Evolutionary conservation across 495 filamentous ascomycete species (phyloP), one percentile per base, ranked within the genome.

Genomic region (Amniculicola lignicola): DNA sequence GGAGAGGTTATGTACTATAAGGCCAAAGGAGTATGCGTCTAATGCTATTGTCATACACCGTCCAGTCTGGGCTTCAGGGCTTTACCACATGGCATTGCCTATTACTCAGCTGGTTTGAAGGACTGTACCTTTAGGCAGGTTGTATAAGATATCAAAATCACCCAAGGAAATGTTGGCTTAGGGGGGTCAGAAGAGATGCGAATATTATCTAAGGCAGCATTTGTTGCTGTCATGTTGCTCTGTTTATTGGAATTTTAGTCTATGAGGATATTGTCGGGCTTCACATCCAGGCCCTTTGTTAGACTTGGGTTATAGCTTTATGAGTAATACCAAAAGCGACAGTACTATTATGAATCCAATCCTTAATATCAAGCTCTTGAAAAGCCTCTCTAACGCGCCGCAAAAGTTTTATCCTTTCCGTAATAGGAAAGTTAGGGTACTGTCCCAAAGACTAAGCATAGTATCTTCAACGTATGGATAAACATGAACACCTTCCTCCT

Each of bases 231-330:
- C 59, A 59, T 57, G 48, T 64, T 65, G 39, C 67, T 57, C 47
- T 62, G 51, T 33, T 65, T 38, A 28, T 71, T 65, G 51, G 19
- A 47, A 59, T 51, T 62, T 67, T 57, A 69, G 62, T 70, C 65
- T 22, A 71, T 46, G 22, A 70, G 55, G 31, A 71, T 64, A 47
- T 71, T 70, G 49, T 69, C 61, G 55, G 69, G 69, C 47, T 71
- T 71, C 15, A 71, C 45, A 63, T 71, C 69, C 70, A n/a, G n/a
- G n/a, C n/a, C n/a, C n/a, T n/a, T n/a, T n/a, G n/a, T n/a, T n/a
- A n/a, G n/a, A n/a, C n/a, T n/a, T n/a, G n/a, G n/a, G n/a, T n/a
- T n/a, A n/a, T n/a, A n/a, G n/a, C n/a, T n/a, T n/a, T n/a, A n/a
- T n/a, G n/a, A n/a, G n/a, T n/a, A n/a, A n/a, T n/a, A n/a, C n/a